Evolutionary conservation across 148 eudicot genomes (phyloP).

Genomic region (Spergularia bocconei): DNA sequence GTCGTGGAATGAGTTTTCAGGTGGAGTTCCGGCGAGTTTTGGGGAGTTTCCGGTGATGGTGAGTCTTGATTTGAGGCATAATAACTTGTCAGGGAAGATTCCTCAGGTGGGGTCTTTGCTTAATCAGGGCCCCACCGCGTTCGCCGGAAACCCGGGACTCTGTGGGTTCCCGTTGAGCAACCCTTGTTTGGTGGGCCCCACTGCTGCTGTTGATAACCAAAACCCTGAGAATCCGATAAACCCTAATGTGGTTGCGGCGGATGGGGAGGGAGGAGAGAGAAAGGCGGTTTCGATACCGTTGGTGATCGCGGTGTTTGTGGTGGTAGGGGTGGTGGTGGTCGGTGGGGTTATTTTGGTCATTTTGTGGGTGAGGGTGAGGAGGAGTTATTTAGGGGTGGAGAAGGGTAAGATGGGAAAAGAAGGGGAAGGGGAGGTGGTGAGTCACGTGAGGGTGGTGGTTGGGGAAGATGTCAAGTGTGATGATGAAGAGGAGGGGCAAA

Average conservation of each 20-base stretch:
- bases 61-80: conserved; percentile 70
- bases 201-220: conserved; percentile 50
- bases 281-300: conserved; percentile 46
- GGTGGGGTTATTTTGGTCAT: conserved; percentile 39
- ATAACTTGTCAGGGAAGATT: conserved; percentile 76
- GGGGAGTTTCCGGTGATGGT: conserved; percentile 73
- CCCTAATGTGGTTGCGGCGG: conserved; percentile 20
- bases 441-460: conserved; percentile 26
- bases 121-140: conserved; percentile 95
- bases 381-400: conserved; percentile 40
- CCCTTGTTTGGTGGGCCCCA: neutral
- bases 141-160: conserved; percentile 68
- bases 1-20: conserved; percentile 61
- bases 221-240: conserved; percentile 44
- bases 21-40: conserved; percentile 63
- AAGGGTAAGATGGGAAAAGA: conserved; percentile 49
- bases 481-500: conserved; percentile 63
- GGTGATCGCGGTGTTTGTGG: conserved; percentile 43
- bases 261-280: conserved; percentile 15
- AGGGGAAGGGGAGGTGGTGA: conserved; percentile 30
- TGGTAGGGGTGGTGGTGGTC: conserved; percentile 45
- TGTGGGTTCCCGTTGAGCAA: conserved; percentile 82
- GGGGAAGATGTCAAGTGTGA: conserved; percentile 19
- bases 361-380: conserved; percentile 47
- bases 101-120: conserved; percentile 75